Percentiles rank a stretch among this genome's conserved stretches.
These are phyloP conservation scores for Sordariomycetes sp. DNA, from an alignment of 2,329 filamentous ascomycete species.

Conservation along the genomic window DNA sequence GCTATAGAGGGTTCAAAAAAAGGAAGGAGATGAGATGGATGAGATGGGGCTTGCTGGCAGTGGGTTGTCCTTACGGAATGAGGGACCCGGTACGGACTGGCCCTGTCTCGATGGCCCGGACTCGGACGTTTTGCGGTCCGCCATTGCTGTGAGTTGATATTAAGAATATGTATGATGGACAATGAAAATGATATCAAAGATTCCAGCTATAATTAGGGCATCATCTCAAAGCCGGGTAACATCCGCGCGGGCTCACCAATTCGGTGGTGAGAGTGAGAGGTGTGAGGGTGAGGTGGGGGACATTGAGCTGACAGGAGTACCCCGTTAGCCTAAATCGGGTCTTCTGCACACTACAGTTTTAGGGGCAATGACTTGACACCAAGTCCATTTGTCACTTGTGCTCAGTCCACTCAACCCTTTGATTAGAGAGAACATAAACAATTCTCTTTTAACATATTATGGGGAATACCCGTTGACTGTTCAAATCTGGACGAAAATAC, in stretches of 20 bases:
- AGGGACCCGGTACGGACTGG: conserved; percentile 1
- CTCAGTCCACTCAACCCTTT: too few relatives aligned
- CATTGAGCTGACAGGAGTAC: too few relatives aligned
- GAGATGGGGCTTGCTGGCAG: neutral
- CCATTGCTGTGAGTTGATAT: neutral
- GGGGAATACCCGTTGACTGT: too few relatives aligned
- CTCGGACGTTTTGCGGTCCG: conserved; percentile 5
- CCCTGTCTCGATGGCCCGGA: neutral
- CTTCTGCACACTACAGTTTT: too few relatives aligned
- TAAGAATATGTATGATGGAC: neutral
- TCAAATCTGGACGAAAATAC: too few relatives aligned
- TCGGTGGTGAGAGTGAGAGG: neutral
- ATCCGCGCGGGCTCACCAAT: neutral
- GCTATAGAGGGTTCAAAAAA: neutral
- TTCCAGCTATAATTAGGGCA: neutral
- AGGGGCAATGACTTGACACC: too few relatives aligned
- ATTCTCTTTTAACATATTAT: too few relatives aligned
- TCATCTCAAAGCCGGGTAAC: neutral
- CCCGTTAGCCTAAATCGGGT: too few relatives aligned
- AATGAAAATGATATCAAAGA: neutral
- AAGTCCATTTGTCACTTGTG: too few relatives aligned
- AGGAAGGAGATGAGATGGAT: neutral
- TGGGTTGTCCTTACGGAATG: conserved; percentile 4
- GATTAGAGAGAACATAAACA: too few relatives aligned
- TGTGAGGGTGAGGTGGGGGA: neutral